Base-by-base conservation (phyloP, 2,329 filamentous ascomycete species). In the Lasiodiplodia hormozganensis region DNA sequence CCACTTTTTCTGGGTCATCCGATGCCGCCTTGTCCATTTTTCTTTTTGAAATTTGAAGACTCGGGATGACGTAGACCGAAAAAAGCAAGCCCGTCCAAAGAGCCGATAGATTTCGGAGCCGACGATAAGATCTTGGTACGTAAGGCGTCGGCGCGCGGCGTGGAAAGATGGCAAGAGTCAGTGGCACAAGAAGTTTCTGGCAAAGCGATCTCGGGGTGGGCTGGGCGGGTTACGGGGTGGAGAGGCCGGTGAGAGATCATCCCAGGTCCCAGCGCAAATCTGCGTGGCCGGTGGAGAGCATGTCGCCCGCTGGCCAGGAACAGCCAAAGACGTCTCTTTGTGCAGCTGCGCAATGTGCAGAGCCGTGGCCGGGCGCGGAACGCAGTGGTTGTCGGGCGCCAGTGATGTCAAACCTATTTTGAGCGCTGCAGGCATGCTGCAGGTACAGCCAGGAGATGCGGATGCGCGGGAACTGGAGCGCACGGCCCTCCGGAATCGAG, bases 391-490 rank as follows among this genome's bases (percentile, higher is more conserved):
- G n/a, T 47, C 43, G 43, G 40, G 43, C 43, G 43, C 18, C 53
- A 31, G 36, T 57, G 52, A 60, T 40, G 40, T 58, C 53, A 67
- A 52, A 21, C 31, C 47, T 67, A 60, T 47, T 43, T 51, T 51
- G 60, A 64, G 52, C 43, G 43, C n/a, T 38, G 40, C 36, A 36
- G 64, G 64, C 52, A 25, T 54, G 53, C 51, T 57, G 53, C 64
- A 67, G 64, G 64, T 47, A 67, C 64, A 43, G 51, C 28, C 43
- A 67, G 52, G 49, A 65, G 62, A 64, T 64, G 60, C 60, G 60
- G 60, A 64, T 64, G 60, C 18, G 47, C 60, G 60, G 60, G 60
- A 64, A 14, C 47, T 31, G 51, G 43, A 16, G 38, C 60, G 60
- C 60, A 64, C 47, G 51, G 47, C 21, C 60, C 60, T 34, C 25